Percentiles rank a stretch among this genome's conserved stretches.
Conservation (phyloP, 2,329 filamentous ascomycete species). For the Uncinocarpus reesii region DNA sequence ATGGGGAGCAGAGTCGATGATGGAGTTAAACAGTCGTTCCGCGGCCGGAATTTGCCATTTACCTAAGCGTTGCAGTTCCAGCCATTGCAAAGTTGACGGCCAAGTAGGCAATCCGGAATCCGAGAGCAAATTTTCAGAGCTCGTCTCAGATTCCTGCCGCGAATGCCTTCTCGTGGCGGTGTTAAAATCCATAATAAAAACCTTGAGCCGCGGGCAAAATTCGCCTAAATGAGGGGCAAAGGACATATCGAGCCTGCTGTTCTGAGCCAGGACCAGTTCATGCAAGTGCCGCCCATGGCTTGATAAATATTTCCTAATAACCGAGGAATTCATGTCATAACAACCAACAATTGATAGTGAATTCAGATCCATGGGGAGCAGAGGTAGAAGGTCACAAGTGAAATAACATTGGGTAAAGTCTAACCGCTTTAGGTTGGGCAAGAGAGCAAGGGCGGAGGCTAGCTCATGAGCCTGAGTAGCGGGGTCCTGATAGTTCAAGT, state of each 20-base stretch:
- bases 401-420: conserved; percentile 65
- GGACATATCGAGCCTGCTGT: conserved; percentile 63
- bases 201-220: conserved; percentile 60
- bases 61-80: conserved; percentile 68
- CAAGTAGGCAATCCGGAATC: conserved; percentile 58
- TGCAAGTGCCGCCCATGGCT: conserved; percentile 58
- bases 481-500: conserved; percentile 17
- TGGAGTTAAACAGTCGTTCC: conserved; percentile 65
- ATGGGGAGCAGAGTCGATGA: conserved; percentile 59
- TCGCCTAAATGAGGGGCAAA: conserved; percentile 59
- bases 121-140: conserved; percentile 57
- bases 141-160: conserved; percentile 61
- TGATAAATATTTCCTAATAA: conserved; percentile 54
- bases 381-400: conserved; percentile 55
- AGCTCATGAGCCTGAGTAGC: conserved; percentile 8
- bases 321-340: conserved; percentile 58
- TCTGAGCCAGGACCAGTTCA: conserved; percentile 63
- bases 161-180: conserved; percentile 26
- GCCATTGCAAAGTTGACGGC: conserved; percentile 58
- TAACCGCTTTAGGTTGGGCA: conserved; percentile 57
- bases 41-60: conserved; percentile 62
- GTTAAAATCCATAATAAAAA: conserved; percentile 65
- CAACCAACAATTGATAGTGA: conserved; percentile 70
- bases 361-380: conserved; percentile 55
- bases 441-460: conserved; percentile 43